Evolutionary conservation across 345 rosid genomes (phyloP).

Genomic region (Citrus hindsii): DNA sequence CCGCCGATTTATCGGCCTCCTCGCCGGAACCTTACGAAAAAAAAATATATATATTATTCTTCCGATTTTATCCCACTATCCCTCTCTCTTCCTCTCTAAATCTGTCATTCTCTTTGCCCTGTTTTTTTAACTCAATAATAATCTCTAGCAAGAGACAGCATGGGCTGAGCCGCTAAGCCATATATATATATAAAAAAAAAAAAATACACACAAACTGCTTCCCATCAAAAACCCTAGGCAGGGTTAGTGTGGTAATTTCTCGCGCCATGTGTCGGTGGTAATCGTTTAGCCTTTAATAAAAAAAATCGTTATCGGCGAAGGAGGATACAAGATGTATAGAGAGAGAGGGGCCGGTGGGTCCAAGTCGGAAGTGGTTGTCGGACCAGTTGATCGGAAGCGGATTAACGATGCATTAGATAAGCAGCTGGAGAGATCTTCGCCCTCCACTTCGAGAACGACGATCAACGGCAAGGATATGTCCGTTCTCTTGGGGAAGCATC

Average conservation of each 20-base stretch:
- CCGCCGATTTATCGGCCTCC: constrained; percentile 29
- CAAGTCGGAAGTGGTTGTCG: constrained; percentile 52
- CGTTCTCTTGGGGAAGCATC: constrained; percentile 50
- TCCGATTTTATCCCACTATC: not conserved
- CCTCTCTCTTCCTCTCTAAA: not conserved
- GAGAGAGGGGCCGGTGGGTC: constrained; percentile 56
- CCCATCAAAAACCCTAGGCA: constrained; percentile 15
- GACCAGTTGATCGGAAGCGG: constrained; percentile 67
- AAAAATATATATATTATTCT: not conserved
- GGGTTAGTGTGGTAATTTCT: constrained; percentile 14
- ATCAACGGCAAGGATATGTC: constrained; percentile 67
- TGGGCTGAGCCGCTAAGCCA: not conserved
- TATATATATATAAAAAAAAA: not conserved
- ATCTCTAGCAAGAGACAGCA: not conserved
- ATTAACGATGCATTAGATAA: constrained; percentile 69
- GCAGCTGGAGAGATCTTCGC: constrained; percentile 74
- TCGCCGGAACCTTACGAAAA: constrained; percentile 10
- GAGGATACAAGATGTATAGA: constrained; percentile 33
- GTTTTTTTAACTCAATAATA: constrained; percentile 8
- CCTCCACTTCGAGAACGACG: constrained; percentile 58
- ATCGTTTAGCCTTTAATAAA: not conserved
- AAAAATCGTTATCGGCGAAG: constrained; percentile 5
- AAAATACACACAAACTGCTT: not conserved
- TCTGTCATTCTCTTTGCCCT: not conserved
- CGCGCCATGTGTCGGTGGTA: constrained; percentile 21